Base-by-base conservation (phyloP, 2,329 filamentous ascomycete species). In the Hymenoscyphus repandus region DNA sequence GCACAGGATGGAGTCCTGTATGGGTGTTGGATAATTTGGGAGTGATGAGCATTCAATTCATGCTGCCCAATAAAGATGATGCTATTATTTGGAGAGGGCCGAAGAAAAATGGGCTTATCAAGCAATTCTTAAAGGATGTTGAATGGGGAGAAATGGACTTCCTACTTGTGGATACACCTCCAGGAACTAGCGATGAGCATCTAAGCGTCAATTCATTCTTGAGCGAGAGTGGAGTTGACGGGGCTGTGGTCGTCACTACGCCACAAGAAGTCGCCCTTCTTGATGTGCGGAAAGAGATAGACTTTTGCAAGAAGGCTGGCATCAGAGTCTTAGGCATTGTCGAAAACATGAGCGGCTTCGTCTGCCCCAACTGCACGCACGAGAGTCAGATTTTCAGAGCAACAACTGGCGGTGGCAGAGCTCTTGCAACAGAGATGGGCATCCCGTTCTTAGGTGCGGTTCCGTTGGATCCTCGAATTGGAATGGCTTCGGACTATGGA, bases 61-160 rank as follows among this genome's bases (percentile, higher is more conserved):
- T 99, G 90, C 76, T 99, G 41, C 93, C 93, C 0, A 90, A 89
- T 63, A 79, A 88, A 42, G 92, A 99, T 68, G 91, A 96, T 65
- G 93, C 93, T 3, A 85, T 99, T 37, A 99, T 99, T 59, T 99
- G 93, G 93, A 81, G 93, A 45, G 93, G 93, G 0, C 87, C 93
- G 2, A 99, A 99, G 79, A 99, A 99, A 79, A 99, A 97, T 64
- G 93, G 93, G 0, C 72, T 99, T 51, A 97, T 99, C 66, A 99
- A 99, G 74, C 88, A 95, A 68, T 99, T 99, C 62, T 72, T 99
- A 46, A 96, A 95, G 74, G 95, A 99, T 64, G 93, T 99, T 6
- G 90, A 95, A 66, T 99, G 95, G 93, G 93, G 93, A 9, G 88
- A 95, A 54, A 74, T 97, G 69, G 93, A 99, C 65, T 95, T 92